These are phyloP conservation scores for Medicago lupulina DNA, from an alignment of 306 rosid genomes.

Conservation along the genomic window DNA sequence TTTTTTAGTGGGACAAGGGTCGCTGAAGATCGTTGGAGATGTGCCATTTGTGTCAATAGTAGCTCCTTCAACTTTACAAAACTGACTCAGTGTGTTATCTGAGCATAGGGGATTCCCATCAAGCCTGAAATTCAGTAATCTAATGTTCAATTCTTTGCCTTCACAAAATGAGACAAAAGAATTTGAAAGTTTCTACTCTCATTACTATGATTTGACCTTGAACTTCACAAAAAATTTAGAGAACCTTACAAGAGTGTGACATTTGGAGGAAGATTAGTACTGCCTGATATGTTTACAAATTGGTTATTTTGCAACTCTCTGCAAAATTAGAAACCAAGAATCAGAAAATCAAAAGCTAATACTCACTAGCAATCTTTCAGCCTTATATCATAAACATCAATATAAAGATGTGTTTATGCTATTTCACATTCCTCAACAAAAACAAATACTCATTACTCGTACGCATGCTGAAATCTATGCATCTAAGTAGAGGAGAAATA, in stretches of 20 bases:
- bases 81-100: constrained; percentile 43
- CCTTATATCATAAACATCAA: no score
- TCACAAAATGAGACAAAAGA: constrained; percentile 6
- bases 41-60: constrained; percentile 28
- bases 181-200: neutral
- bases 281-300: constrained; percentile 60
- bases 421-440: no score
- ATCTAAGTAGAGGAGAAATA: constrained; percentile 23
- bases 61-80: constrained; percentile 60
- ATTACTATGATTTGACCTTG: constrained; percentile 29
- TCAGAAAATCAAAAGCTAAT: constrained; percentile 33
- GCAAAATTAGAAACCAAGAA: constrained; percentile 43
- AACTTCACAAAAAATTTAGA: constrained; percentile 38
- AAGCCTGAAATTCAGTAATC: constrained; percentile 68
- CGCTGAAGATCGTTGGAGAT: constrained; percentile 37
- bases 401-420: no score
- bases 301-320: constrained; percentile 82
- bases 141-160: neutral
- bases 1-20: constrained; percentile 48
- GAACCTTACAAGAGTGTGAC: constrained; percentile 77
- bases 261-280: constrained; percentile 59
- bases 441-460: no score
- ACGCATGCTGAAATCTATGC: no score
- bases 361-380: no score
- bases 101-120: constrained; percentile 85